These are phyloP conservation scores for Achaetomiella virescens DNA, from an alignment of 495 filamentous ascomycete species.

Conservation along the genomic window DNA sequence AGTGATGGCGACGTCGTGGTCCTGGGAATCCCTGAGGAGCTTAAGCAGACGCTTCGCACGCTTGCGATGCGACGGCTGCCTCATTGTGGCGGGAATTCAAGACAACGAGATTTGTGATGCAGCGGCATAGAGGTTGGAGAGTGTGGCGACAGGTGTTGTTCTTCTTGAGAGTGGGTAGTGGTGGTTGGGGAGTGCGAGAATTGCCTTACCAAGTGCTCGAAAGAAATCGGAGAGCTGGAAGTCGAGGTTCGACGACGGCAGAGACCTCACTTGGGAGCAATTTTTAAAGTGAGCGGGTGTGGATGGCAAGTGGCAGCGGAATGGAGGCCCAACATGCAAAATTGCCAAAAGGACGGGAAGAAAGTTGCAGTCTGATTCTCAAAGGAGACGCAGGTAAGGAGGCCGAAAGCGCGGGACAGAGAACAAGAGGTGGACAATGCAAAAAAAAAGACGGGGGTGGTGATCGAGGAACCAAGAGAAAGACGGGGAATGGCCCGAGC, in stretches of 20 bases:
- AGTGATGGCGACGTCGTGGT: constrained; percentile 7
- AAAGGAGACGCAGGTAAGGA: constrained; percentile 13
- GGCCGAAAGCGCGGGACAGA: neutral
- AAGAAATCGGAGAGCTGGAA: neutral
- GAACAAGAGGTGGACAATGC: constrained; percentile 15
- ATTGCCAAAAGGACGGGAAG: constrained; percentile 2
- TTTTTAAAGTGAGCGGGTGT: neutral
- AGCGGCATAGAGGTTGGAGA: neutral
- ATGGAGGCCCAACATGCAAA: constrained; percentile 2
- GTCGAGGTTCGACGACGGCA: neutral
- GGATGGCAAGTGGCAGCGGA: neutral
- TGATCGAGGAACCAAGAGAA: neutral
- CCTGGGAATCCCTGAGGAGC: constrained; percentile 12
- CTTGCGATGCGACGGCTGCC: neutral
- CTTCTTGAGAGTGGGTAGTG: neutral
- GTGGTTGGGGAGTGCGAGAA: neutral
- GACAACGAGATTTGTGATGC: neutral
- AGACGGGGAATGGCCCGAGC: neutral
- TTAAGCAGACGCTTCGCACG: constrained; percentile 7
- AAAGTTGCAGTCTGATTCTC: neutral
- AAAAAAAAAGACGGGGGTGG: constrained; percentile 9
- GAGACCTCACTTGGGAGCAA: neutral
- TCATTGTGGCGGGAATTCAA: neutral
- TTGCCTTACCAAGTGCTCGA: neutral
- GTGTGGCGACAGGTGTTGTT: neutral